A percentile compares a stretch with the other conserved stretches of the same genome.
These are phyloP conservation scores for Emiliania huxleyi DNA, from an alignment of 78 protist species.

Conservation along the genomic window DNA sequence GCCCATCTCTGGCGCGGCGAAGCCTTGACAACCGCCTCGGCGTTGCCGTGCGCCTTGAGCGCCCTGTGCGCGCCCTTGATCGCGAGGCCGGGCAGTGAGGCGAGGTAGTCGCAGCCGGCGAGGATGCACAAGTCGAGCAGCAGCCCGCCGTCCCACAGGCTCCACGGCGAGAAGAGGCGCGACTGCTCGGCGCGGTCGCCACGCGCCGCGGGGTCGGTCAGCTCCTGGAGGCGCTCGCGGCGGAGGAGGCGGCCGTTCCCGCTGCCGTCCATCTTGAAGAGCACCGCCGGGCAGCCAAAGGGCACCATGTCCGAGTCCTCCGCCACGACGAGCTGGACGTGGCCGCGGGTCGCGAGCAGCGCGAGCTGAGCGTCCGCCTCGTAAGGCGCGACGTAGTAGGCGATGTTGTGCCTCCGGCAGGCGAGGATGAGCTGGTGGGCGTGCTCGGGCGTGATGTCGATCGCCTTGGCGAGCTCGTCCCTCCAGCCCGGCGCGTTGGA, in stretches of 20 bases:
- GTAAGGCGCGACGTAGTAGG: slow-evolving; percentile 49
- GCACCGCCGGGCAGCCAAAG: neutral
- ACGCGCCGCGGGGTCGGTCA: neutral
- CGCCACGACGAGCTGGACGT: neutral
- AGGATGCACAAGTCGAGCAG: slow-evolving; percentile 72
- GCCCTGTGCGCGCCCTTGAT: slow-evolving; percentile 75
- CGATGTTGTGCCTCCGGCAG: neutral
- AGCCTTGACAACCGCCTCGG: slow-evolving; percentile 25
- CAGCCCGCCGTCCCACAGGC: neutral
- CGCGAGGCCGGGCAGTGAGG: slow-evolving; percentile 82
- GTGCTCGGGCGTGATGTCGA: neutral
- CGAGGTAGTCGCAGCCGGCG: slow-evolving; percentile 95
- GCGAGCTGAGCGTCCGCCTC: slow-evolving; percentile 66
- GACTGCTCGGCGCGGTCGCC: neutral
- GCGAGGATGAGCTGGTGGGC: neutral
- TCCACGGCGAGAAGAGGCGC: neutral
- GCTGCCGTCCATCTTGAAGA: neutral
- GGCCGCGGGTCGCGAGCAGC: neutral
- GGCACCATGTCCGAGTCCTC: neutral
- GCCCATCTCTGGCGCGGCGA: too few relatives aligned
- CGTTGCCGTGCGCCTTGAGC: slow-evolving; percentile 45
- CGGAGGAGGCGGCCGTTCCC: neutral
- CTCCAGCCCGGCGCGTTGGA: neutral
- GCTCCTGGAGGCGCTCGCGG: neutral
- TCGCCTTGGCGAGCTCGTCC: neutral